Conservation (phyloP, 805 yeast species). For the Lipomyces spencermartinsiae region DNA sequence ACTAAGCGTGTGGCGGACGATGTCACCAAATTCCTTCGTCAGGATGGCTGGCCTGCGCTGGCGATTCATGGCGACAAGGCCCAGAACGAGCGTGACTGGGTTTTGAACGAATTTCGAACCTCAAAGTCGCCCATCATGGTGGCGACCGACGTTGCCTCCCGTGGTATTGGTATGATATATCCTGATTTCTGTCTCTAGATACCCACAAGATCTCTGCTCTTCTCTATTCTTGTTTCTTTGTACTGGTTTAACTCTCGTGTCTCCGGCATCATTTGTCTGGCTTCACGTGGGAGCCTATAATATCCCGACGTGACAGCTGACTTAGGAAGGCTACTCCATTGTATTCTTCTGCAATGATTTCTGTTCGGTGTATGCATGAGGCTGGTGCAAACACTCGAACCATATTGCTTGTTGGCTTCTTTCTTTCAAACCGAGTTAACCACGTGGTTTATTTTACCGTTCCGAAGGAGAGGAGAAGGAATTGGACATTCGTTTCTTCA, state of each 20-base stretch:
- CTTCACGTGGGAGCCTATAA: neutral
- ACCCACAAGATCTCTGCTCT: slow-evolving; percentile 1
- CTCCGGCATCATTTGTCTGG: slow-evolving; percentile 1
- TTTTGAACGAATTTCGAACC: slow-evolving; percentile 84
- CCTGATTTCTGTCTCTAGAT: slow-evolving; percentile 7
- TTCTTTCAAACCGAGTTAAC: slow-evolving; percentile 1
- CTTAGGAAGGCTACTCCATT: neutral
- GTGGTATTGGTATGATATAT: slow-evolving; percentile 92
- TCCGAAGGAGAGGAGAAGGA: slow-evolving; percentile 12
- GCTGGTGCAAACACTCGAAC: neutral
- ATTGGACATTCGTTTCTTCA: slow-evolving; percentile 11
- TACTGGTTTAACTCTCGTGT: neutral
- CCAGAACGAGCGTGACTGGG: slow-evolving; percentile 99
- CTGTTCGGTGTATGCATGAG: slow-evolving; percentile 2
- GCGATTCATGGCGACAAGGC: slow-evolving; percentile 99
- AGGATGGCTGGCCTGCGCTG: slow-evolving; percentile 98
- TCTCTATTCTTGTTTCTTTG: slow-evolving; percentile 7
- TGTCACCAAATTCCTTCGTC: slow-evolving; percentile 85
- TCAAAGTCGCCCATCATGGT: slow-evolving; percentile 97
- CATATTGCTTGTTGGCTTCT: slow-evolving; percentile 6
- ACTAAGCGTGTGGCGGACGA: slow-evolving; percentile 98
- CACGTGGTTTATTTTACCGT: slow-evolving; percentile 1
- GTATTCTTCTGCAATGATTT: neutral
- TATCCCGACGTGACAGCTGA: neutral
- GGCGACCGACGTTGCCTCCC: slow-evolving; percentile 99